Conservation (phyloP, 2,329 filamentous ascomycete genomes). For the Fusarium temperatum region DNA sequence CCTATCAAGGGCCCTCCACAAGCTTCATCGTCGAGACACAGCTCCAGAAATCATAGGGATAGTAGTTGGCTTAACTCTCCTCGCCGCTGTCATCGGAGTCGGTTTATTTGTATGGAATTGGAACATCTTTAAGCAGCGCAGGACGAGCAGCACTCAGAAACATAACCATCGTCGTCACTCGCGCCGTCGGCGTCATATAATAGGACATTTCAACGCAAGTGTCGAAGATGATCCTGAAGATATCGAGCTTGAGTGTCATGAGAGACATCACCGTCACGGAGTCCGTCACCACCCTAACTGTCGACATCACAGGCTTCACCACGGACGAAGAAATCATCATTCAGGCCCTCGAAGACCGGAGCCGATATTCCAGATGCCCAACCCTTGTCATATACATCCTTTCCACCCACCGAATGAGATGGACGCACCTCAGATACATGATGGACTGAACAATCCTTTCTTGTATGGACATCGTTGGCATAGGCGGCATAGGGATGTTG, state of each 20-base stretch:
- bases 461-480: neutral
- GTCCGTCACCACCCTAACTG: neutral
- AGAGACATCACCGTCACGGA: neutral
- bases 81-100: slow-evolving; percentile 1
- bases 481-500: neutral
- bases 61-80: slow-evolving; percentile 13
- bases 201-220: neutral
- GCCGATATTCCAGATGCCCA: neutral
- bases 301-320: slow-evolving; percentile 11
- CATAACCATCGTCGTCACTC: neutral
- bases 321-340: neutral
- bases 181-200: neutral
- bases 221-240: neutral
- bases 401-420: slow-evolving; percentile 26
- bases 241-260: neutral
- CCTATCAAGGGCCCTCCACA: neutral
- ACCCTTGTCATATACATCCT: neutral
- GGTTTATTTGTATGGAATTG: slow-evolving; percentile 22
- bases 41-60: slow-evolving; percentile 12
- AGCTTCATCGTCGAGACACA: slow-evolving; percentile 10
- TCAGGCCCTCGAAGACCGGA: slow-evolving; percentile 7
- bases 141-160: neutral
- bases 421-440: slow-evolving; percentile 39
- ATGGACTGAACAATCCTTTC: neutral
- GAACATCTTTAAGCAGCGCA: neutral